phyloP scores from a whole-genome alignment of 768 basidiomycete genomes.

The Trametes cinnabarina region DNA sequence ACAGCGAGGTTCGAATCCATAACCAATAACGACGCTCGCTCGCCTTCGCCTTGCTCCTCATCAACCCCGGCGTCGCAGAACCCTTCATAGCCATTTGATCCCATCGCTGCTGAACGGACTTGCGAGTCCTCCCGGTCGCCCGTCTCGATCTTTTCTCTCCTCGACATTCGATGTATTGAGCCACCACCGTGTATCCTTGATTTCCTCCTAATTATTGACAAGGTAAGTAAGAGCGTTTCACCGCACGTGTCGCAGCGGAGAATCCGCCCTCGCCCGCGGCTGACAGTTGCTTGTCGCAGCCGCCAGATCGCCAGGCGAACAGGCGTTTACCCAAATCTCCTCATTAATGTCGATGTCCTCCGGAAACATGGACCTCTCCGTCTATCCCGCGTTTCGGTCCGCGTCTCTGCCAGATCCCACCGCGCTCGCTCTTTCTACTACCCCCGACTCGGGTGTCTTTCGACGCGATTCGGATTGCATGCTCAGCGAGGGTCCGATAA shows the following conservation, averaged over 20 bases:
- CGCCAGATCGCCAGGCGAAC: slow-evolving; percentile 21
- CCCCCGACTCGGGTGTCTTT: slow-evolving; percentile 20
- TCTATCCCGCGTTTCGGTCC: slow-evolving; percentile 27
- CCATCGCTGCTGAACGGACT: slow-evolving; percentile 15
- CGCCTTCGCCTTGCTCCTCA: slow-evolving; percentile 6
- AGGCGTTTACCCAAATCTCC: slow-evolving; percentile 21
- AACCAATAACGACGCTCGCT: background rate
- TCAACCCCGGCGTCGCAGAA: slow-evolving; percentile 6
- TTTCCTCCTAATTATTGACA: slow-evolving; percentile 21
- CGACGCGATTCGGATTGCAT: slow-evolving; percentile 43
- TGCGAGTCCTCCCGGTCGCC: slow-evolving; percentile 7
- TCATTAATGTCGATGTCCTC: slow-evolving; percentile 18
- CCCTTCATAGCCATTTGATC: slow-evolving; percentile 21
- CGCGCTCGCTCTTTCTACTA: slow-evolving; percentile 13
- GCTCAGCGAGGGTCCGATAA: slow-evolving; percentile 59
- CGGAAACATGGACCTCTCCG: slow-evolving; percentile 23
- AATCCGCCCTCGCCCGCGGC: slow-evolving; percentile 14
- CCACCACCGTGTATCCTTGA: slow-evolving; percentile 14
- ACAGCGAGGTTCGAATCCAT: slow-evolving; percentile 1
- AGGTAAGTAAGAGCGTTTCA: slow-evolving; percentile 22
- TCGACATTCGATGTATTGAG: slow-evolving; percentile 20
- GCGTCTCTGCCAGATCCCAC: slow-evolving; percentile 26
- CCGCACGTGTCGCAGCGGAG: slow-evolving; percentile 18
- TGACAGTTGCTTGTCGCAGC: slow-evolving; percentile 20
- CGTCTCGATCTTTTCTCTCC: slow-evolving; percentile 11